Evolutionary conservation across 2,329 filamentous ascomycete species (phyloP).

Genomic region (Penicillium sp.): DNA sequence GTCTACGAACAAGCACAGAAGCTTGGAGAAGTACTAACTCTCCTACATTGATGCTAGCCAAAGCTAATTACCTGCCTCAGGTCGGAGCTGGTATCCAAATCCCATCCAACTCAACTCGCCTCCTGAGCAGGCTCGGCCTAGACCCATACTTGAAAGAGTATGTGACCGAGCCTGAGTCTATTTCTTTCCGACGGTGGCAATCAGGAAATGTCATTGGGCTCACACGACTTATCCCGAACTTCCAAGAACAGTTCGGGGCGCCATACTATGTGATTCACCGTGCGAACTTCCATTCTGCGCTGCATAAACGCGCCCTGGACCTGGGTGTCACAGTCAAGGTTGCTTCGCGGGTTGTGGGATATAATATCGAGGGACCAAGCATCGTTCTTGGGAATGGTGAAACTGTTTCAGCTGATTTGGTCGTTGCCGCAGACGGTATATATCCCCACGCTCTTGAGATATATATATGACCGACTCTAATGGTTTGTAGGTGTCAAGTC

Average conservation of each 20-base stretch:
- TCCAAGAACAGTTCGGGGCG: constrained; percentile 29
- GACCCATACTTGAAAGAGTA: constrained; percentile 26
- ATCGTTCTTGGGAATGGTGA: constrained; percentile 13
- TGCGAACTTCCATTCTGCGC: constrained; percentile 31
- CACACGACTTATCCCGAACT: constrained; percentile 36
- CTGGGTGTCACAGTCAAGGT: constrained; percentile 19
- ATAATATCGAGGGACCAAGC: constrained; percentile 9
- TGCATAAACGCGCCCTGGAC: constrained; percentile 17
- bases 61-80: constrained; percentile 11
- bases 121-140: constrained; percentile 38
- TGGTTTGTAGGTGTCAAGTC: constrained; percentile 22
- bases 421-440: constrained; percentile 26
- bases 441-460: background rate
- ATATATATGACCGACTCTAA: too few relatives aligned
- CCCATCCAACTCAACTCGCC: constrained; percentile 37
- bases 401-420: constrained; percentile 13
- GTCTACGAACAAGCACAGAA: constrained; percentile 32
- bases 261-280: constrained; percentile 23
- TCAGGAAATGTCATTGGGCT: constrained; percentile 34
- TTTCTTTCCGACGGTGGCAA: constrained; percentile 39
- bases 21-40: constrained; percentile 40
- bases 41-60: background rate
- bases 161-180: constrained; percentile 33
- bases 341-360: constrained; percentile 14
- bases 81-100: constrained; percentile 46